Percentiles rank a stretch among this genome's conserved stretches.
These are phyloP conservation scores for Cladosporium sp. DNA, from an alignment of 2,329 filamentous ascomycete species.

Conservation along the genomic window DNA sequence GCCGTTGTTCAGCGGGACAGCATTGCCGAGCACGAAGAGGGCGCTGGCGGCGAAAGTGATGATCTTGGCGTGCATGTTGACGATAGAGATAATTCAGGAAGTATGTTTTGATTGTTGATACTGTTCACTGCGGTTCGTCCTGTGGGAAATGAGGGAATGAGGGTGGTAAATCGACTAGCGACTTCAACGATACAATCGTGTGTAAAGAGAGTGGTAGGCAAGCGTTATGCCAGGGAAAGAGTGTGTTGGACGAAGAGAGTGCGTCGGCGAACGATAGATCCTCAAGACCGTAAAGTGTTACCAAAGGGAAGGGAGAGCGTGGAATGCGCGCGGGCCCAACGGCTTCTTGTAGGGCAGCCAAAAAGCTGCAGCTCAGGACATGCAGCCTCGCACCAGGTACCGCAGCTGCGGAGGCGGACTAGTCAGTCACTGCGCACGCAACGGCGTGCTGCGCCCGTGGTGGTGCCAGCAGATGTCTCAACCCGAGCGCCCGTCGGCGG, in stretches of 20 bases:
- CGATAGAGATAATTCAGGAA: background rate
- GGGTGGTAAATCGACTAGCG: constrained; percentile 11
- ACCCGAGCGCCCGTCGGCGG: constrained; percentile 6
- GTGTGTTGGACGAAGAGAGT: constrained; percentile 14
- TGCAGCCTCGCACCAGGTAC: background rate
- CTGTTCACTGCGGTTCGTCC: constrained; percentile 9
- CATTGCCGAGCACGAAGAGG: constrained; percentile 26
- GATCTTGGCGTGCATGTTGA: constrained; percentile 29
- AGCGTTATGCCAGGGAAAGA: constrained; percentile 8
- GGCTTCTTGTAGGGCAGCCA: constrained; percentile 6
- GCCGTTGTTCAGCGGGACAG: constrained; percentile 28
- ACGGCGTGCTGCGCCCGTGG: background rate
- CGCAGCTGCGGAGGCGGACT: constrained; percentile 6
- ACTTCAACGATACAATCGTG: constrained; percentile 7
- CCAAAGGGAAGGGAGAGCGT: constrained; percentile 5
- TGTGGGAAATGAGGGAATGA: background rate
- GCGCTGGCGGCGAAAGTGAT: constrained; percentile 27
- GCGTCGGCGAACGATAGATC: constrained; percentile 10
- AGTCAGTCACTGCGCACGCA: no score
- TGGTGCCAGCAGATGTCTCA: constrained; percentile 11
- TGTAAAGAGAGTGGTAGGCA: constrained; percentile 11
- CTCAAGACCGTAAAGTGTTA: constrained; percentile 14
- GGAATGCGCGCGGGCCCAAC: constrained; percentile 10
- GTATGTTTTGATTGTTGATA: background rate
- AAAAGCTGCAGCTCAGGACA: background rate